A percentile compares a stretch with the other conserved stretches of the same genome.
These are phyloP conservation scores for Vitis rupestris DNA, from an alignment of 164 flowering plant genomes.

Conservation along the genomic window DNA sequence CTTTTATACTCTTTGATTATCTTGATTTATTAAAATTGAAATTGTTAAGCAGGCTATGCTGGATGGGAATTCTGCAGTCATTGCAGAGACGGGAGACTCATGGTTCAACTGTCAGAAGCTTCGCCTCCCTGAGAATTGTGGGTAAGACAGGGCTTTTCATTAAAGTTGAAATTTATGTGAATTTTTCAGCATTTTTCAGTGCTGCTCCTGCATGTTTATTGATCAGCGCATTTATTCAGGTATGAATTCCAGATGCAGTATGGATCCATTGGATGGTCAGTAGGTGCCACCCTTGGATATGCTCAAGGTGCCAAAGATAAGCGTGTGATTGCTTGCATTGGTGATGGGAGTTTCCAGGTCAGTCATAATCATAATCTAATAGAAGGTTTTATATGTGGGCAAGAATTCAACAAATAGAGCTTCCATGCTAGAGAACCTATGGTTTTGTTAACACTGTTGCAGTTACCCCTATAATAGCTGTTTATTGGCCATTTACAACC, in stretches of 20 bases:
- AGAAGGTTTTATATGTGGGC: background rate
- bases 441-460: background rate
- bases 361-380: slow-evolving; percentile 2
- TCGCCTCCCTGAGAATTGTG: slow-evolving; percentile 64
- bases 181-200: background rate
- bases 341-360: slow-evolving; percentile 94
- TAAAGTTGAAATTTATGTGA: background rate
- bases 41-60: slow-evolving; percentile 47
- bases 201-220: background rate
- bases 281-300: slow-evolving; percentile 82
- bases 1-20: background rate
- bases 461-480: too few species aligned
- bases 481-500: too few species aligned
- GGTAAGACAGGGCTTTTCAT: slow-evolving; percentile 32
- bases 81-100: slow-evolving; percentile 80
- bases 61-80: slow-evolving; percentile 53
- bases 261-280: slow-evolving; percentile 90
- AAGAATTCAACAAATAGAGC: background rate
- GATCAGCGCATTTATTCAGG: slow-evolving; percentile 26
- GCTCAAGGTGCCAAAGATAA: slow-evolving; percentile 67
- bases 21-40: background rate
- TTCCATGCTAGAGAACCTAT: too few species aligned
- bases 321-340: slow-evolving; percentile 77
- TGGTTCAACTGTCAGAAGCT: slow-evolving; percentile 86
- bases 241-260: slow-evolving; percentile 91